A percentile compares a stretch with the other conserved stretches of the same genome.
These are phyloP conservation scores for Monilinia fructicola DNA, from an alignment of 2,329 filamentous ascomycete species.

Conservation along the genomic window DNA sequence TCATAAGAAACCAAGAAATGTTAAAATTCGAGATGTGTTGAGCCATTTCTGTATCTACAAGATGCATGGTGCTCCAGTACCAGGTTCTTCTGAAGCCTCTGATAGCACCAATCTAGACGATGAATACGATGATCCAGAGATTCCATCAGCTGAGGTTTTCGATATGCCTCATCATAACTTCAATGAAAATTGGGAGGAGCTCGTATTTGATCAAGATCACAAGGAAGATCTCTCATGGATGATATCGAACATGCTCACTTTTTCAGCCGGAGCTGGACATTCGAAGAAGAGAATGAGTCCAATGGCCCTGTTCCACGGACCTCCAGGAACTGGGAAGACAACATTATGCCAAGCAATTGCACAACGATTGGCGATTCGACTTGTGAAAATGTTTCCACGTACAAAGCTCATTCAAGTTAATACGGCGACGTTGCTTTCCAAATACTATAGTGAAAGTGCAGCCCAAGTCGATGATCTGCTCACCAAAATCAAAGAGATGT, in stretches of 20 bases:
- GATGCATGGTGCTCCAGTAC: constrained; percentile 9
- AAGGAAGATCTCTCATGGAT: constrained; percentile 37
- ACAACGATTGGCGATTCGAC: constrained; percentile 50
- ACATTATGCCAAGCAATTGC: constrained; percentile 97
- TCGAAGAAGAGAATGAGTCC: constrained; percentile 88
- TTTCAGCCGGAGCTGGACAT: constrained; percentile 41
- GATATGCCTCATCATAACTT: constrained; percentile 35
- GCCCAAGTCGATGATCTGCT: constrained; percentile 47
- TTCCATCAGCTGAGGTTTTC: constrained; percentile 33
- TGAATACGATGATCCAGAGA: constrained; percentile 11
- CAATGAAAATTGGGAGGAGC: constrained; percentile 37
- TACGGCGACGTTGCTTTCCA: constrained; percentile 47
- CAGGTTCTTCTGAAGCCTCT: constrained; percentile 3
- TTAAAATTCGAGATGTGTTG: background rate
- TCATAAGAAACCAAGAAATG: background rate
- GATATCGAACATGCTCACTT: constrained; percentile 37
- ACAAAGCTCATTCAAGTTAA: constrained; percentile 48
- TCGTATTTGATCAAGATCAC: constrained; percentile 38
- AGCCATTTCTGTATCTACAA: constrained; percentile 13
- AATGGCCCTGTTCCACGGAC: constrained; percentile 92
- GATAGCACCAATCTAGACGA: background rate
- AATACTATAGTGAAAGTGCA: constrained; percentile 50
- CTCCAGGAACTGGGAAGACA: constrained; percentile 83
- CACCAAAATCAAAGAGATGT: constrained; percentile 41
- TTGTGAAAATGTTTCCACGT: constrained; percentile 42